Evolutionary conservation across 1,284 basidiomycete genomes (phyloP).

Genomic region (Pseudozyma hubeiensis): DNA sequence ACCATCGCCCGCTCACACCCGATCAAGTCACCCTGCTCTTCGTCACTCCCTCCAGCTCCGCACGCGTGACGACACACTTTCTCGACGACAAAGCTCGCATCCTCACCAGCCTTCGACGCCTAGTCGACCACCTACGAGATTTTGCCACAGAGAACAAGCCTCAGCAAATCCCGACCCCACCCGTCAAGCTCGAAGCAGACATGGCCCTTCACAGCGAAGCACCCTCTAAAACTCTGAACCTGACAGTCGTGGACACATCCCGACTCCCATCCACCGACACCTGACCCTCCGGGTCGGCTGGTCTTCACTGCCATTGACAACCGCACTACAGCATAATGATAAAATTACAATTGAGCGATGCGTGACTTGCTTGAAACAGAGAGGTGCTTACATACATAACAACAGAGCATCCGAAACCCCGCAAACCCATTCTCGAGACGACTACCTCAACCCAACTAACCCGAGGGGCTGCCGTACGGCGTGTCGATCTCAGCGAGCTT

Average conservation of each 20-base stretch:
- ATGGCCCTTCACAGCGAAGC: background rate
- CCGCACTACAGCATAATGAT: background rate
- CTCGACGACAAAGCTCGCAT: conserved; percentile 57
- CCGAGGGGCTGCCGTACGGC: conserved; percentile 34
- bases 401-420: background rate
- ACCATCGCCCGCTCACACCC: background rate
- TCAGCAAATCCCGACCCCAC: background rate
- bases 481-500: conserved; percentile 50
- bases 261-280: background rate
- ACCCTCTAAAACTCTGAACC: background rate
- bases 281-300: too few species aligned
- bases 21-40: conserved; percentile 52
- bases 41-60: conserved; percentile 57
- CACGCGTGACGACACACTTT: conserved; percentile 62
- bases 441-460: background rate
- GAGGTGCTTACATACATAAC: background rate
- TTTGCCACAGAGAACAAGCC: background rate
- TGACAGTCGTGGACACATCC: conserved; percentile 19
- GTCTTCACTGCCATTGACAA: background rate
- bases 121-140: conserved; percentile 5
- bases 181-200: background rate
- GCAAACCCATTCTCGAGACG: background rate
- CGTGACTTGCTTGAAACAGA: background rate
- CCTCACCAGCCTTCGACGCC: conserved; percentile 29
- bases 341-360: conserved; percentile 27